Percentiles rank a stretch among this genome's conserved stretches.
Conservation (phyloP, 176 grass and related monocot genomes). For the Carex kokanica region DNA sequence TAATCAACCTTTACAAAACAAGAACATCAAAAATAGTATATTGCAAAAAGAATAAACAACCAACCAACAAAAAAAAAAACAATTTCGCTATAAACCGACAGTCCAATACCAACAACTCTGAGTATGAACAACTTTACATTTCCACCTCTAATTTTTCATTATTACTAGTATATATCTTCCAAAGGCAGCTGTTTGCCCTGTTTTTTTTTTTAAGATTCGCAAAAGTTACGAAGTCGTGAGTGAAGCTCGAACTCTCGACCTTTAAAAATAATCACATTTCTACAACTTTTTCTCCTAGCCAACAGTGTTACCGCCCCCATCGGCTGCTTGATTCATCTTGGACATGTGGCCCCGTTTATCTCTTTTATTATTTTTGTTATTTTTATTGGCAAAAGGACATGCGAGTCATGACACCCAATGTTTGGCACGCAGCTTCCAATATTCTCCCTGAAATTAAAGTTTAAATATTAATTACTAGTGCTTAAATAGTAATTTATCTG, state of each 20-base stretch:
- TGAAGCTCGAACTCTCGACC: too few species aligned
- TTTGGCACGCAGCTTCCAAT: constrained; percentile 55
- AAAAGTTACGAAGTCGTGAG: too few species aligned
- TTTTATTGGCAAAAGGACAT: constrained; percentile 52
- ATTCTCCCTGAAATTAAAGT: constrained; percentile 50
- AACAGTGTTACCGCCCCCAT: too few species aligned
- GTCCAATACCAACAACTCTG: constrained; percentile 23
- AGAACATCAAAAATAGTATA: constrained; percentile 12
- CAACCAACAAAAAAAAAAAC: neutral
- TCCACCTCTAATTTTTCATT: neutral
- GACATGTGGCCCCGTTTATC: neutral
- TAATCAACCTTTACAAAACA: constrained; percentile 24
- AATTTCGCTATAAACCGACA: constrained; percentile 42
- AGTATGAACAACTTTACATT: constrained; percentile 41
- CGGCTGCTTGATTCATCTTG: neutral
- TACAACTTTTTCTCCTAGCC: too few species aligned
- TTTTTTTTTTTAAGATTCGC: constrained; percentile 23
- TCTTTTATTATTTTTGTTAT: neutral
- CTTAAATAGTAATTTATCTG: neutral
- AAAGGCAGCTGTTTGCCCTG: neutral
- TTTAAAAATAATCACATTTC: too few species aligned
- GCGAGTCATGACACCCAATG: constrained; percentile 41
- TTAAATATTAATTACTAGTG: neutral
- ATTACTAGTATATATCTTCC: constrained; percentile 17
- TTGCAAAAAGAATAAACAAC: constrained; percentile 32